Evolutionary conservation across 2,329 filamentous ascomycete species (phyloP).

Genomic region (Lasiodiplodia theobromae): DNA sequence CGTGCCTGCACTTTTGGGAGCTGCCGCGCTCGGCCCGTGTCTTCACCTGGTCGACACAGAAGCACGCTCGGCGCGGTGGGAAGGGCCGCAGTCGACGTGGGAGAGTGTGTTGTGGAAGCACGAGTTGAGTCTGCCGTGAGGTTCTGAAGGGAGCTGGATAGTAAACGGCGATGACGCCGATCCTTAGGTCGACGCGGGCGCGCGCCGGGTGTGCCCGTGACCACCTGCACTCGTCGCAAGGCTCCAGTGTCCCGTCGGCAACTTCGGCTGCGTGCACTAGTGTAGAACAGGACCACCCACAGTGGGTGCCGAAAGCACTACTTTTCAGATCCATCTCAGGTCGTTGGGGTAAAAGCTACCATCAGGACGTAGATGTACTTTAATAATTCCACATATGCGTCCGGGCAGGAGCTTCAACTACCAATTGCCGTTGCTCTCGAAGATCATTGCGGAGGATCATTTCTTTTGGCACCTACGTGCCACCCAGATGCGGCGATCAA

Average conservation of each 20-base stretch:
- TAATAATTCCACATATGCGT: too few relatives aligned
- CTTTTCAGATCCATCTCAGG: too few relatives aligned
- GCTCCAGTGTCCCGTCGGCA: too few relatives aligned
- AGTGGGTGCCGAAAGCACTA: too few relatives aligned
- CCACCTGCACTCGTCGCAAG: background rate
- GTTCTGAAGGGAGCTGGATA: slow-evolving; percentile 4
- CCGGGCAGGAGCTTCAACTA: too few relatives aligned
- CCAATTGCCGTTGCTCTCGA: too few relatives aligned
- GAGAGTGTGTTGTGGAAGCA: background rate
- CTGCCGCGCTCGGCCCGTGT: background rate
- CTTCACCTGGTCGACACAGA: slow-evolving; percentile 9
- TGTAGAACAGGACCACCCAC: too few relatives aligned
- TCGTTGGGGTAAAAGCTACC: too few relatives aligned
- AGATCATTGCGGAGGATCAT: too few relatives aligned
- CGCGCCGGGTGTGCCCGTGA: slow-evolving; percentile 17
- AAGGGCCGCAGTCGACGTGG: background rate
- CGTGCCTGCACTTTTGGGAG: background rate
- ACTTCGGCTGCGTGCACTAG: too few relatives aligned
- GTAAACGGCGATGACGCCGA: slow-evolving; percentile 16
- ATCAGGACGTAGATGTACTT: too few relatives aligned
- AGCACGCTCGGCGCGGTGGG: background rate
- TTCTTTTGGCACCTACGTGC: too few relatives aligned
- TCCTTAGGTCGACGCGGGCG: slow-evolving; percentile 8
- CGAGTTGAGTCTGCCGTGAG: background rate
- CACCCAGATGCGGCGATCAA: background rate